Evolutionary conservation across 2,329 filamentous ascomycete genomes (phyloP).

Genomic region (Xylaria sp.): DNA sequence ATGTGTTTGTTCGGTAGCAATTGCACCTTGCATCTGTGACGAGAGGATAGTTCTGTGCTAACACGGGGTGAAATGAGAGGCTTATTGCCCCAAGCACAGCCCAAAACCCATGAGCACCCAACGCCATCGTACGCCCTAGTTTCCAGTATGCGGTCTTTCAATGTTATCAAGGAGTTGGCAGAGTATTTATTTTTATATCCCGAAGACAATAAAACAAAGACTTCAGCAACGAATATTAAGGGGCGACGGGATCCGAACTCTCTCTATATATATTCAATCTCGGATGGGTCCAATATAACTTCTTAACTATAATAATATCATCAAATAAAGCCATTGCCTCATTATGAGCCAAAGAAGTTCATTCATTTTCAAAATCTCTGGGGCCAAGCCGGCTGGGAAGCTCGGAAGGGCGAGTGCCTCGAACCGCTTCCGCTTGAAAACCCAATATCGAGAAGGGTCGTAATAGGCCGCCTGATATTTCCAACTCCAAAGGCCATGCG

Average conservation of each 20-base stretch:
- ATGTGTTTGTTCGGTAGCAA: constrained; percentile 62
- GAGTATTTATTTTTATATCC: not conserved
- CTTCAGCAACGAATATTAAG: not conserved
- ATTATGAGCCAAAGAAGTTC: constrained; percentile 2
- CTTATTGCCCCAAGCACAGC: constrained; percentile 33
- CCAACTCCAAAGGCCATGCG: constrained; percentile 35
- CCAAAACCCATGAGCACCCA: constrained; percentile 20
- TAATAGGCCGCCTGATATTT: constrained; percentile 22
- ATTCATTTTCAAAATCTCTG: constrained; percentile 5
- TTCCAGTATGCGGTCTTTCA: not conserved
- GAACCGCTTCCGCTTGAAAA: constrained; percentile 17
- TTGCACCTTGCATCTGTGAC: constrained; percentile 52
- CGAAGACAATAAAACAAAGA: not conserved
- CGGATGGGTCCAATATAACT: not conserved
- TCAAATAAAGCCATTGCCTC: constrained; percentile 3
- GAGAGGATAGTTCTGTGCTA: constrained; percentile 43
- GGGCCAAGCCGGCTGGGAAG: constrained; percentile 5
- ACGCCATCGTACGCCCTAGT: constrained; percentile 22
- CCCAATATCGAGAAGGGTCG: constrained; percentile 19
- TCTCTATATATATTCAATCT: not conserved
- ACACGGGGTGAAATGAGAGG: constrained; percentile 25
- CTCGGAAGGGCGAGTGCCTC: constrained; percentile 9
- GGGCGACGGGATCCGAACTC: not conserved
- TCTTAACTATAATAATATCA: not conserved
- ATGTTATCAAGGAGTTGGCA: not conserved